These are phyloP conservation scores for Paramecium pentaurelia DNA, from an alignment of 73 alveolate species.

Conservation along the genomic window DNA sequence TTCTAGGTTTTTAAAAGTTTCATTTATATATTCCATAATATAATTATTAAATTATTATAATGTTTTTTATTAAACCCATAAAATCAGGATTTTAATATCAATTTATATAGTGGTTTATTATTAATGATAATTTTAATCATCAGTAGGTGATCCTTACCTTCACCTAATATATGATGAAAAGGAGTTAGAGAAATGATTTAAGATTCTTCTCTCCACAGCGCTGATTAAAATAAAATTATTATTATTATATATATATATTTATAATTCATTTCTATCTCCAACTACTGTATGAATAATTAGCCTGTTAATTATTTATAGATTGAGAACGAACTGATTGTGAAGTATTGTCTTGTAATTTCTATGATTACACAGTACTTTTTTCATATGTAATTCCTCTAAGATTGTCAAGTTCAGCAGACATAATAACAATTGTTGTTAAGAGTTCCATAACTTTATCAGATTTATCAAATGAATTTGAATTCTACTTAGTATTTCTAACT, in stretches of 20 bases:
- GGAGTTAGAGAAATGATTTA: slow-evolving; percentile 29
- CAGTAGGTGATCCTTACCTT: slow-evolving; percentile 59
- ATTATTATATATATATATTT: neutral
- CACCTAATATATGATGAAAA: slow-evolving; percentile 22
- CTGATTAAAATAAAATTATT: neutral
- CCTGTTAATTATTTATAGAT: neutral
- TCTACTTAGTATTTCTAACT: neutral
- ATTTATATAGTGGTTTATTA: neutral
- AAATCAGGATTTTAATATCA: neutral
- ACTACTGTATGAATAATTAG: neutral
- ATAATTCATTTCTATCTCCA: neutral
- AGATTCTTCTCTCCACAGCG: neutral
- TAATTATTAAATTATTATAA: neutral
- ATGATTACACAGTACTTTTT: neutral
- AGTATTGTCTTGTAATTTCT: neutral
- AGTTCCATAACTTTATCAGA: neutral
- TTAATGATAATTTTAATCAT: neutral
- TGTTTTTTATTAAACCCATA: neutral
- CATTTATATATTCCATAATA: neutral
- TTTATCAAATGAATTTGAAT: neutral
- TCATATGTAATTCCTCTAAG: neutral
- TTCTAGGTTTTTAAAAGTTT: neutral
- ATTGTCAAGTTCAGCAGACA: slow-evolving; percentile 23
- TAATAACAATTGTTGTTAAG: neutral
- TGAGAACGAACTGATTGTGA: neutral